Percentiles rank a stretch among this genome's conserved stretches.
Evolutionary conservation across 306 rosid species (phyloP).

Genomic region (Dalbergia cochinchinensis): DNA sequence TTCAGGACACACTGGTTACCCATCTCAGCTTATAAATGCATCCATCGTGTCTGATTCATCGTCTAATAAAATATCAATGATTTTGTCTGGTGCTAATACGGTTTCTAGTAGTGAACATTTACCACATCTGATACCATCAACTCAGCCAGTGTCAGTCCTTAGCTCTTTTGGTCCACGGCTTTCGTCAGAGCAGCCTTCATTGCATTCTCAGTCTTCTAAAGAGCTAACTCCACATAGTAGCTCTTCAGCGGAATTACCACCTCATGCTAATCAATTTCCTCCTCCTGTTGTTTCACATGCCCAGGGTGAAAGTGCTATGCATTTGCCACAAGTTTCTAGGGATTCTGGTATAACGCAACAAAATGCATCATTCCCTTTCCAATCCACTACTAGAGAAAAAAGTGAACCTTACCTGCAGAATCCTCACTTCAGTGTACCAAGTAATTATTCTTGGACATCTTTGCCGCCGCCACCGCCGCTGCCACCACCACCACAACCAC

Average conservation of each 20-base stretch:
- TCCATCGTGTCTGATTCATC: conserved; percentile 46
- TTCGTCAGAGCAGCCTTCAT: conserved; percentile 53
- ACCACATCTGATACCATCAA: conserved; percentile 45
- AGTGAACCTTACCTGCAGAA: conserved; percentile 66
- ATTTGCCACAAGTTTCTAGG: conserved; percentile 56
- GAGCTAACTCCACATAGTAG: conserved; percentile 51
- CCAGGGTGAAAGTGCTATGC: conserved; percentile 59
- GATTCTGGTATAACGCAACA: conserved; percentile 57
- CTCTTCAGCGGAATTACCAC: conserved; percentile 51
- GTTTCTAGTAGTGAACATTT: conserved; percentile 53
- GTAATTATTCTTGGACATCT: conserved; percentile 62
- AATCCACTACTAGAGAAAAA: conserved; percentile 54
- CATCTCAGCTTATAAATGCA: conserved; percentile 52
- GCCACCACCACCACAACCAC: conserved; percentile 45
- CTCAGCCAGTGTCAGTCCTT: conserved; percentile 51
- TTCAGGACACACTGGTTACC: conserved; percentile 49
- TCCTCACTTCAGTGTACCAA: conserved; percentile 59
- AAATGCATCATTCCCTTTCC: conserved; percentile 64
- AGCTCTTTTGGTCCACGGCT: conserved; percentile 51
- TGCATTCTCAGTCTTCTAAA: conserved; percentile 51
- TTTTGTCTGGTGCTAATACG: conserved; percentile 51
- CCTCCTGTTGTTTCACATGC: conserved; percentile 63
- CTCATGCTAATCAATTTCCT: conserved; percentile 54
- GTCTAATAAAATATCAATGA: conserved; percentile 52
- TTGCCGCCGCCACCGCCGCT: conserved; percentile 63